Evolutionary conservation across 768 basidiomycete genomes (phyloP), one percentile per base, ranked within the genome.

Genomic region (Lactifluus rugatus): DNA sequence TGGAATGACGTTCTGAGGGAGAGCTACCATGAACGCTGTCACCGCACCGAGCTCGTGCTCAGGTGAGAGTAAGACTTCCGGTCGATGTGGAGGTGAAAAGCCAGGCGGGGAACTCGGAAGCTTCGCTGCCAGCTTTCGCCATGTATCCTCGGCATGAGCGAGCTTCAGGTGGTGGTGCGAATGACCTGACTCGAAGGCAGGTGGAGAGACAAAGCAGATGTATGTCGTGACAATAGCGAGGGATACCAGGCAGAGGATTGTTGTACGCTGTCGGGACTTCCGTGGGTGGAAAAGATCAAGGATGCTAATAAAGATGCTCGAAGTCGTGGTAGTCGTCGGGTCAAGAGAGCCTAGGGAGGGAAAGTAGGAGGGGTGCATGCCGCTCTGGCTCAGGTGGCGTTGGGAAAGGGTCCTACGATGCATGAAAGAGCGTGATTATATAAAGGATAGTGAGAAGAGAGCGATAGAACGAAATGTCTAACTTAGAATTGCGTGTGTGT

Each of bases 1-100:
- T 1, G 90, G 88, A 56, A 93, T 81, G 56, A 84, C 76, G 70
- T 91, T 91, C 69, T 86, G 81, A 0, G 86, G 81, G 21, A 89
- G 76, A 51, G 84, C 83, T 0, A 82, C 81, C 42, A 91, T 74
- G 70, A 90, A 91, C 57, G 80, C 81, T 2, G 84, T 79, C 48
- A 89, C 72, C 2, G 89, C 86, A 2, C 86, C 87, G 19, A 91
- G 78, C 66, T 91, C 89, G 66, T 89, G 78, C 0, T 72, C 68
- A 0, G 73, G 66, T 41, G 76, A 71, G 57, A 90, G 77, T 14
- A 68, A 52, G 41, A 87, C 65, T 31, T 80, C 72, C 0, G 75
- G 72, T 16, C 72, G 65, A 26, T 13, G 44, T 47, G 52, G 68
- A 63, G 59, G 62, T 53, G 54, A 46, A 17, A 54, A 47, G 42